Base-by-base conservation (phyloP, 305 asterid species). In the Fraxinus floribunda region DNA sequence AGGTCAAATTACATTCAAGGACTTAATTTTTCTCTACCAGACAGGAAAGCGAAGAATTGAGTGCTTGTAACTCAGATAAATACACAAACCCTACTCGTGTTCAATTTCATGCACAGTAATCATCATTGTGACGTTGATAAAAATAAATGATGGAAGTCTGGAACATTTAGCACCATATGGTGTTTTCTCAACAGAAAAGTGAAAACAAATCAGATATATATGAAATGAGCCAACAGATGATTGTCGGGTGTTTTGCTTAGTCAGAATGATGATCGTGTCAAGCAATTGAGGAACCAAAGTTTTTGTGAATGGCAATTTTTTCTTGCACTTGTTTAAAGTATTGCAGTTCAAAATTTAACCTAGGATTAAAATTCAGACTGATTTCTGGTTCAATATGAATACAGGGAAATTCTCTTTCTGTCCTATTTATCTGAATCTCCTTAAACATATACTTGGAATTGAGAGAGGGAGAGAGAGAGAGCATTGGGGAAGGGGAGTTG, bases 311-410 rank as follows among this genome's bases (percentile, higher is more conserved):
- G 29, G 11, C 38, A 52, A 68, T 49, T 44, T n/a, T 26, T 7
- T 29, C 24, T 18, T 3, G 18, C 18, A 49, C 20, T 20, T 4
- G 78, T 38, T 26, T 11, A 9, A 36, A 16, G 39, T 16, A 66
- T 34, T 73, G 41, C 5, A 34, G 52, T 32, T 71, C 62, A 52
- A 82, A 70, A 13, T 75, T 34, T 39, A 73, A 76, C 57, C 60
- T 73, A 30, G 77, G 39, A 76, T 44, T 71, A 71, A 26, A 64
- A 66, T 16, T 26, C 76, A 70, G 76, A 46, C 34, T 49, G 46
- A 66, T 64, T 26, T 68, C 71, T 52, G 20, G 81, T 41, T 80
- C 71, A 79, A 78, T 39, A 79, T 34, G 79, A 86, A 81, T 57
- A 71, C 77, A 39, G 60, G 83, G 64, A 78, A 38, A 52, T 39